Percentiles rank a stretch among this genome's conserved stretches.
These are phyloP conservation scores for Biscutella laevigata DNA, from an alignment of 441 rosid species.

Conservation along the genomic window DNA sequence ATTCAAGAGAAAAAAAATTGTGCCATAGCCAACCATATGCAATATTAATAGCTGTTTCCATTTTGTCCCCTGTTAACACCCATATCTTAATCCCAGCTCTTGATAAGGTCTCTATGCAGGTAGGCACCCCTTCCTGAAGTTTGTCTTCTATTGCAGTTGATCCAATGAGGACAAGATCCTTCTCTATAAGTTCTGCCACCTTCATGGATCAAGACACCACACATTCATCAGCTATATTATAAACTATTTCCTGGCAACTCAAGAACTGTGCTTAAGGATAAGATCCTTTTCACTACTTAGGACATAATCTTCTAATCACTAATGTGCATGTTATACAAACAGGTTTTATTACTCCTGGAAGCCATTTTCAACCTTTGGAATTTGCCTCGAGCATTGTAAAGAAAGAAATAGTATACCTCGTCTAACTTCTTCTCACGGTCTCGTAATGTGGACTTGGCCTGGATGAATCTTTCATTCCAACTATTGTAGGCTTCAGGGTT, in stretches of 20 bases:
- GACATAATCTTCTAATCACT: not conserved
- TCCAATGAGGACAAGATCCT: constrained; percentile 86
- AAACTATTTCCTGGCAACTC: not conserved
- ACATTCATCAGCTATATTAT: constrained; percentile 11
- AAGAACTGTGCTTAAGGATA: constrained; percentile 1
- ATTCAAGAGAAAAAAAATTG: not conserved
- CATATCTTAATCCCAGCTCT: constrained; percentile 99
- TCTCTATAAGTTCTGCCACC: constrained; percentile 93
- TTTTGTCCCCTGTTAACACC: constrained; percentile 97
- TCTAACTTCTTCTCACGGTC: constrained; percentile 98
- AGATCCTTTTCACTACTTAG: not conserved
- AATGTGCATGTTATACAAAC: not conserved
- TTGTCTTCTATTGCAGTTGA: constrained; percentile 99
- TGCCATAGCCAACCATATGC: constrained; percentile 66
- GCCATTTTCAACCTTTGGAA: constrained; percentile 48
- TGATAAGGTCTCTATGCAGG: constrained; percentile 93
- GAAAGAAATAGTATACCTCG: constrained; percentile 50
- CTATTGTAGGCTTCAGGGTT: constrained; percentile 71
- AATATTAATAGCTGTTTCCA: constrained; percentile 99
- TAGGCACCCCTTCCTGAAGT: constrained; percentile 99
- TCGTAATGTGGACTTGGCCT: constrained; percentile 91
- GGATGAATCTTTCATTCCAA: constrained; percentile 98
- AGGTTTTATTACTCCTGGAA: constrained; percentile 46
- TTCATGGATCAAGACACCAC: constrained; percentile 31
- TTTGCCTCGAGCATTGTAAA: constrained; percentile 27